phyloP scores from a whole-genome alignment of 768 basidiomycete genomes.

The Fomitopsis pulvina region DNA sequence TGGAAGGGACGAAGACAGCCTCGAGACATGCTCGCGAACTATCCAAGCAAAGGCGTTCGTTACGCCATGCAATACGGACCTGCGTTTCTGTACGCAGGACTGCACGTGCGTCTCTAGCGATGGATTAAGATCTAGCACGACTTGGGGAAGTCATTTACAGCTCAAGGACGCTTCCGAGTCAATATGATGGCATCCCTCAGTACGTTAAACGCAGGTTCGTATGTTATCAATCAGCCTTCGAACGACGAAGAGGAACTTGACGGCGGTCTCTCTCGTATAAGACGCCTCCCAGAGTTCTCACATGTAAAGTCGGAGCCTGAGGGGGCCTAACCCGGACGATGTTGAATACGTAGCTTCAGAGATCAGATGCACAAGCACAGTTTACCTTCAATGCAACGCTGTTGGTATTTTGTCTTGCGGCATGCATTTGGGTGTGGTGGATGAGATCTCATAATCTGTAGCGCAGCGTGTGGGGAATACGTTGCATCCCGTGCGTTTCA shows the following conservation, averaged over 20 bases:
- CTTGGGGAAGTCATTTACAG: constrained; percentile 17
- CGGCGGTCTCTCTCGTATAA: too few species aligned
- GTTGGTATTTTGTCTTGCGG: too few species aligned
- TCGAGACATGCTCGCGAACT: constrained; percentile 30
- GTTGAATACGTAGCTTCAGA: constrained; percentile 10
- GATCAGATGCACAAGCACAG: constrained; percentile 8
- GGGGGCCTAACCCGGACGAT: constrained; percentile 11
- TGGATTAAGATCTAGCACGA: not conserved
- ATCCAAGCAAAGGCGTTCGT: constrained; percentile 46
- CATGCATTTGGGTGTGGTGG: too few species aligned
- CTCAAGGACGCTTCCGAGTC: too few species aligned
- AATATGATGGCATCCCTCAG: too few species aligned
- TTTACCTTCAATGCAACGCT: too few species aligned
- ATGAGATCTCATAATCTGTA: too few species aligned
- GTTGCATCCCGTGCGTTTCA: too few species aligned
- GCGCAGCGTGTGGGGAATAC: too few species aligned
- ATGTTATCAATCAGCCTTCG: too few species aligned
- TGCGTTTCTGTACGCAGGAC: constrained; percentile 42
- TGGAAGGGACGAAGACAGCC: constrained; percentile 36
- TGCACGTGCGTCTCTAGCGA: not conserved
- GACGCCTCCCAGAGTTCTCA: not conserved
- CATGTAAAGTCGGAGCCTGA: constrained; percentile 4
- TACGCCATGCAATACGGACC: constrained; percentile 51
- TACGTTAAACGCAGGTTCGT: too few species aligned
- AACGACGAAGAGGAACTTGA: too few species aligned